Evolutionary conservation across 2,329 filamentous ascomycete genomes (phyloP).

Genomic region (Plenodomus lindquistii): DNA sequence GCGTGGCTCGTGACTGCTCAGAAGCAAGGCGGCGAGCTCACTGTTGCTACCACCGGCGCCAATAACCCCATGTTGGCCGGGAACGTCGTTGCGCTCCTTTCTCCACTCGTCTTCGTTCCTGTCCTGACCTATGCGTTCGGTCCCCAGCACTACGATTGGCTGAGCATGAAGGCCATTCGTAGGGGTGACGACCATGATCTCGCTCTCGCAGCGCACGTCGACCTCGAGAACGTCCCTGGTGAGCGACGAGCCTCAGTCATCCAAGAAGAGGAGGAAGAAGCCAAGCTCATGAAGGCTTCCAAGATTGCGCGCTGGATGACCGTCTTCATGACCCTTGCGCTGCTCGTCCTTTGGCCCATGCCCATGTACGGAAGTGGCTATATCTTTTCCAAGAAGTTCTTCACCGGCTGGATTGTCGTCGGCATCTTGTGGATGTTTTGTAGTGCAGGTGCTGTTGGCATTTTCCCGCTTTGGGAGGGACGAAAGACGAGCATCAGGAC

Average conservation of each 20-base stretch:
- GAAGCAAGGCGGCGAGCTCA: slow-evolving; percentile 68
- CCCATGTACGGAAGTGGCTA: slow-evolving; percentile 85
- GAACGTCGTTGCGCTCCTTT: slow-evolving; percentile 80
- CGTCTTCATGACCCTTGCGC: slow-evolving; percentile 66
- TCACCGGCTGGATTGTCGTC: slow-evolving; percentile 74
- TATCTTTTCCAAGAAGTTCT: slow-evolving; percentile 80
- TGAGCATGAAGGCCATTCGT: slow-evolving; percentile 78
- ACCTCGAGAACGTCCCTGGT: slow-evolving; percentile 66
- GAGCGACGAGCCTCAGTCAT: slow-evolving; percentile 43
- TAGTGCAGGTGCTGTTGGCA: slow-evolving; percentile 70
- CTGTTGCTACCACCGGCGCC: slow-evolving; percentile 75
- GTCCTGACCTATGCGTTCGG: slow-evolving; percentile 72
- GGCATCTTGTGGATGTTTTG: slow-evolving; percentile 78
- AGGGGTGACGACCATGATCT: slow-evolving; percentile 78
- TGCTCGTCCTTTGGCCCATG: slow-evolving; percentile 88
- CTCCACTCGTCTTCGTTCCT: slow-evolving; percentile 74
- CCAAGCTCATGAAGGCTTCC: slow-evolving; percentile 48
- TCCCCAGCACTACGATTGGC: slow-evolving; percentile 82
- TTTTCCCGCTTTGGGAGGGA: slow-evolving; percentile 83
- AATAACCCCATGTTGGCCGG: slow-evolving; percentile 84
- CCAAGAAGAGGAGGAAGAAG: slow-evolving; percentile 50
- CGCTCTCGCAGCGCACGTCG: slow-evolving; percentile 63
- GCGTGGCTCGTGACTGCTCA: slow-evolving; percentile 80
- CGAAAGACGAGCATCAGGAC: slow-evolving; percentile 67
- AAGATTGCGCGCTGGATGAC: slow-evolving; percentile 62